Base-by-base conservation (phyloP, 345 rosid genomes). In the Acer yangbiense region DNA sequence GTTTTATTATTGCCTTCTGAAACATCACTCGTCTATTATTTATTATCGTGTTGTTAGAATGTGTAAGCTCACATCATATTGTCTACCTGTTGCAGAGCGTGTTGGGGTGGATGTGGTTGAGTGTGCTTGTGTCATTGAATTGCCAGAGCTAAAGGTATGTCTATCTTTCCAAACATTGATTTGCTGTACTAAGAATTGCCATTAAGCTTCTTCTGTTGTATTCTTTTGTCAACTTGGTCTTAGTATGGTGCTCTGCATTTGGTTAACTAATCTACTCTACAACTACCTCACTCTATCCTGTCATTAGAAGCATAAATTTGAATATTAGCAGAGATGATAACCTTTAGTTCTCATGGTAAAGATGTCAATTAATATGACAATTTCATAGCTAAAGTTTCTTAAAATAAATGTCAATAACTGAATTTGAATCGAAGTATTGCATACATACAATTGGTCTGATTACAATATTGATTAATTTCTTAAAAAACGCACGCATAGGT, bases 41-140 rank as follows among this genome's bases (percentile, higher is more conserved):
- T 23, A 32, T 74, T n/a, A 14, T 46, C 32, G 32, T 67, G 75
- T 65, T 32, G 60, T 72, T 46, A 21, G 61, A 66, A 17, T 66
- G 60, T 69, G 74, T 75, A 43, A 25, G 44, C 68, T 82, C 27
- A 70, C 70, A 12, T 80, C 41, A 32, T 52, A 11, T 60, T 35
- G 64, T 8, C 46, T 79, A 69, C 76, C 72, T 81, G 35, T 81
- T 82, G 88, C 92, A 96, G 99, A 94, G 86, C 95, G 94, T 23
- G 98, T 92, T 76, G 99, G 94, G 64, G 99, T 83, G 70, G 65
- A 88, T 65, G 91, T 96, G 71, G 92, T 91, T 70, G 99, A 96
- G 86, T 94, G 99, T 80, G 99, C 98, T 41, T 94, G 99, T 74
- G 89, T 94, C 23, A 94, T 96, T 76, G 99, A 96, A 87, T 85